These are phyloP conservation scores for Xylaria nigripes DNA, from an alignment of 495 filamentous ascomycete genomes.

Conservation along the genomic window DNA sequence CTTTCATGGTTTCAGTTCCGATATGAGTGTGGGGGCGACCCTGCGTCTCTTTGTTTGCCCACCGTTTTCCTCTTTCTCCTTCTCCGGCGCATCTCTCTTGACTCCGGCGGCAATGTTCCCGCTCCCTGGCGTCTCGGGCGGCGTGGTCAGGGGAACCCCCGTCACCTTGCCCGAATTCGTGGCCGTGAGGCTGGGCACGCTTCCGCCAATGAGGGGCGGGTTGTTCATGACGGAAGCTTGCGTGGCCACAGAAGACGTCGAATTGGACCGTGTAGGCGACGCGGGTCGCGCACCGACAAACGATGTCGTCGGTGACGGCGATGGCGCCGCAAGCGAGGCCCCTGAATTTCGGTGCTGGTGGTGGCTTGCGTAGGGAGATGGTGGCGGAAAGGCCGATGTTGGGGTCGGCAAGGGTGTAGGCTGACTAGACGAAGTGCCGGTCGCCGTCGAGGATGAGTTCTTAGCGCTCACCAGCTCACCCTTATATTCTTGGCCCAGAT, in stretches of 20 bases:
- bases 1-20: slow-evolving; percentile 5
- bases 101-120: slow-evolving; percentile 37
- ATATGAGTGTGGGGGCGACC: slow-evolving; percentile 65
- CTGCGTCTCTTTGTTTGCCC: slow-evolving; percentile 61
- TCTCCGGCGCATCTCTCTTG: slow-evolving; percentile 53
- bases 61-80: slow-evolving; percentile 39
- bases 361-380: slow-evolving; percentile 48
- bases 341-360: slow-evolving; percentile 45
- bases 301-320: slow-evolving; percentile 44
- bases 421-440: slow-evolving; percentile 45
- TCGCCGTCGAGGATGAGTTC: slow-evolving; percentile 30
- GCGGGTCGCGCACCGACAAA: slow-evolving; percentile 51
- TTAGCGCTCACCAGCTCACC: slow-evolving; percentile 52
- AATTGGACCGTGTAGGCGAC: slow-evolving; percentile 76
- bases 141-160: slow-evolving; percentile 57
- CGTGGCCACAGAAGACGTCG: slow-evolving; percentile 74
- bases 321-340: slow-evolving; percentile 47
- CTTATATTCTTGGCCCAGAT: slow-evolving; percentile 80
- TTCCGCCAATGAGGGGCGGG: slow-evolving; percentile 65
- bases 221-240: slow-evolving; percentile 56
- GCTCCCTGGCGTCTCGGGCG: slow-evolving; percentile 67
- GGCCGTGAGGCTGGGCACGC: slow-evolving; percentile 65
- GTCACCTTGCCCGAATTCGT: slow-evolving; percentile 52
- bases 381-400: slow-evolving; percentile 48
- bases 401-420: slow-evolving; percentile 60